Evolutionary conservation across 371 early-diverging fungal species (phyloP).

Genomic region (Blakeslea trispora): DNA sequence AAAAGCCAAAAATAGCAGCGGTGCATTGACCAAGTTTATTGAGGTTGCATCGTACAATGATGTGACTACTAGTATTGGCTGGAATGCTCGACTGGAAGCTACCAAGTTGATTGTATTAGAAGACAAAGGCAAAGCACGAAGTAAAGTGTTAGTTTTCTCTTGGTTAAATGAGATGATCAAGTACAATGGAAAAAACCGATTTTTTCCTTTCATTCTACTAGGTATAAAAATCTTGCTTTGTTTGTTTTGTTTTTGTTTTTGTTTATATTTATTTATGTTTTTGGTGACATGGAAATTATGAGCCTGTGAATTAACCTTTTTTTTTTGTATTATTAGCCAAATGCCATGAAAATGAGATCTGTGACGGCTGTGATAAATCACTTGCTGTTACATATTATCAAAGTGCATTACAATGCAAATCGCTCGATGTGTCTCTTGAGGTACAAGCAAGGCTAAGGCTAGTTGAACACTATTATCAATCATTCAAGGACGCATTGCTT

Average conservation of each 20-base stretch:
- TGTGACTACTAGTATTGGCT: constrained; percentile 12
- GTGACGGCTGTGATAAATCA: constrained; percentile 9
- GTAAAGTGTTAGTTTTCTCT: constrained; percentile 9
- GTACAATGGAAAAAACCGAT: constrained; percentile 15
- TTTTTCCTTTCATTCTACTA: constrained; percentile 12
- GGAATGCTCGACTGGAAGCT: constrained; percentile 18
- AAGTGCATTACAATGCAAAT: constrained; percentile 7
- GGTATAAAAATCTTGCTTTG: constrained; percentile 10
- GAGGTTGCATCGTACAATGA: constrained; percentile 9
- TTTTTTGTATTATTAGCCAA: constrained; percentile 10
- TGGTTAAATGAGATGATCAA: constrained; percentile 17
- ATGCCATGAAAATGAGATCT: constrained; percentile 25
- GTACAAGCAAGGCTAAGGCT: constrained; percentile 14
- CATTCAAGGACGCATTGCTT: neutral
- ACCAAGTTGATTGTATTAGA: constrained; percentile 17
- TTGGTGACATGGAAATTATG: neutral
- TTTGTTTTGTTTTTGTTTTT: no score
- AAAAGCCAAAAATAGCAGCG: constrained; percentile 4
- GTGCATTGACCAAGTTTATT: constrained; percentile 18
- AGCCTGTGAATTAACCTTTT: neutral
- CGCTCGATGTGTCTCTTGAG: constrained; percentile 12
- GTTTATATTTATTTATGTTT: constrained; percentile 1
- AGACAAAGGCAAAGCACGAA: constrained; percentile 17
- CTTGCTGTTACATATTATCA: constrained; percentile 9
- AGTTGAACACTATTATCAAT: constrained; percentile 13